A percentile compares a stretch with the other conserved stretches of the same genome.
These are phyloP conservation scores for Cladosporium sp. DNA, from an alignment of 2,329 filamentous ascomycete species.

Conservation along the genomic window DNA sequence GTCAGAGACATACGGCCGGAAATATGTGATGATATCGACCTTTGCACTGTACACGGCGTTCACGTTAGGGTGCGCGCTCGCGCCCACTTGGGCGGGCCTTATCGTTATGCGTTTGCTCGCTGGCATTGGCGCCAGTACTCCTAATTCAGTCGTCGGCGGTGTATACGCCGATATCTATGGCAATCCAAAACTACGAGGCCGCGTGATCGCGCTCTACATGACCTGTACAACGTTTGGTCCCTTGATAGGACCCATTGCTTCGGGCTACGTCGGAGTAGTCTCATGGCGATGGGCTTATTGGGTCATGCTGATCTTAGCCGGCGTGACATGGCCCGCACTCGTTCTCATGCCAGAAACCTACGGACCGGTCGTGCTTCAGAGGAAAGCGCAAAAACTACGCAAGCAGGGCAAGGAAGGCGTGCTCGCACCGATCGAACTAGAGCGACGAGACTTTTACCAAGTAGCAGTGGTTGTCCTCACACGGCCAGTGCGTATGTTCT, in stretches of 20 bases:
- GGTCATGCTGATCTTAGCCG: constrained; percentile 66
- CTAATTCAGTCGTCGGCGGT: constrained; percentile 52
- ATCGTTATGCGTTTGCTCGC: constrained; percentile 42
- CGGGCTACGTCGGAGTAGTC: constrained; percentile 58
- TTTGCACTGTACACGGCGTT: constrained; percentile 46
- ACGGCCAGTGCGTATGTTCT: constrained; percentile 67
- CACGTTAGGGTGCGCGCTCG: constrained; percentile 41
- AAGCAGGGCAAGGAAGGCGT: constrained; percentile 48
- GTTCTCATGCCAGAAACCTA: constrained; percentile 56
- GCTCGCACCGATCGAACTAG: constrained; percentile 60
- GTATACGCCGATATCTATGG: constrained; percentile 65
- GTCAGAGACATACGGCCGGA: constrained; percentile 43
- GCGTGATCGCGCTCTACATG: constrained; percentile 62
- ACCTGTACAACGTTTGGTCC: constrained; percentile 64
- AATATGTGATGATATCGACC: constrained; percentile 46
- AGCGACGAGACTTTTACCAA: constrained; percentile 49
- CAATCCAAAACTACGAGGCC: constrained; percentile 52
- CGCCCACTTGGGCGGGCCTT: constrained; percentile 41
- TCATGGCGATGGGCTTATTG: constrained; percentile 70
- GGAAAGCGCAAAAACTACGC: constrained; percentile 52
- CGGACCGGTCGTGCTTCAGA: constrained; percentile 40
- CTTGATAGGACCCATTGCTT: constrained; percentile 62
- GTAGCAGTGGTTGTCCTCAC: constrained; percentile 65
- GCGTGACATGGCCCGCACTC: constrained; percentile 55
- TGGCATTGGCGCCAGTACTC: constrained; percentile 42